These are phyloP conservation scores for Candida coleopterorum DNA, from an alignment of 805 yeast species.

Conservation along the genomic window DNA sequence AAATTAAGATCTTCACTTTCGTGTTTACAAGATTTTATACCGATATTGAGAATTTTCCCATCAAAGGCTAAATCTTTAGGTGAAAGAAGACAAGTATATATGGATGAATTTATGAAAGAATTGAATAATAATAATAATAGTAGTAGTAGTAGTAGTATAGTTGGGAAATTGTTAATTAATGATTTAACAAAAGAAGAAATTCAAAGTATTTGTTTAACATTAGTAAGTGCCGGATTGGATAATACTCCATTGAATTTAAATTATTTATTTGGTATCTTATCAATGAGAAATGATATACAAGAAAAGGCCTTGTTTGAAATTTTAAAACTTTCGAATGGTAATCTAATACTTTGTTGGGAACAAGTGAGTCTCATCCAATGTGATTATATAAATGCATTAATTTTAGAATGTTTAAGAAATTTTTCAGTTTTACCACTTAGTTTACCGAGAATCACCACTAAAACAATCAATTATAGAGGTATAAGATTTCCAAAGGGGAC, in stretches of 20 bases:
- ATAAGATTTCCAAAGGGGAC: constrained; percentile 52
- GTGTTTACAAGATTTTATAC: constrained; percentile 52
- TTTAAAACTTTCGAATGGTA: constrained; percentile 25
- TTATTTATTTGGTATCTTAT: constrained; percentile 57
- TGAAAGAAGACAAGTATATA: constrained; percentile 44
- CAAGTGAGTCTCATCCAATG: constrained; percentile 10
- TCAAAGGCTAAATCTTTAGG: constrained; percentile 21
- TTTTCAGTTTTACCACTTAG: constrained; percentile 66
- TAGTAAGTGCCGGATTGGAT: constrained; percentile 78
- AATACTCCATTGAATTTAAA: constrained; percentile 62
- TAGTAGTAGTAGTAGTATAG: constrained; percentile 27
- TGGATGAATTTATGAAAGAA: constrained; percentile 28
- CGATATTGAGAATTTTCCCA: constrained; percentile 35
- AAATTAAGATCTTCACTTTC: constrained; percentile 54
- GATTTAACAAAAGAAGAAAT: constrained; percentile 34
- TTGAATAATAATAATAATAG: constrained; percentile 22
- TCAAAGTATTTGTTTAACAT: constrained; percentile 60
- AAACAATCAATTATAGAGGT: constrained; percentile 34
- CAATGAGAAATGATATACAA: constrained; percentile 27
- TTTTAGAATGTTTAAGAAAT: constrained; percentile 57
- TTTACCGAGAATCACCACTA: constrained; percentile 59
- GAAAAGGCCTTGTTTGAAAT: constrained; percentile 40
- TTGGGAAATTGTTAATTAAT: constrained; percentile 19
- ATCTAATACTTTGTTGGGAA: constrained; percentile 32
- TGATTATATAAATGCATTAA: constrained; percentile 48